phyloP scores from a whole-genome alignment of 2,329 filamentous ascomycete genomes.

The Pseudodiploospora longispora region DNA sequence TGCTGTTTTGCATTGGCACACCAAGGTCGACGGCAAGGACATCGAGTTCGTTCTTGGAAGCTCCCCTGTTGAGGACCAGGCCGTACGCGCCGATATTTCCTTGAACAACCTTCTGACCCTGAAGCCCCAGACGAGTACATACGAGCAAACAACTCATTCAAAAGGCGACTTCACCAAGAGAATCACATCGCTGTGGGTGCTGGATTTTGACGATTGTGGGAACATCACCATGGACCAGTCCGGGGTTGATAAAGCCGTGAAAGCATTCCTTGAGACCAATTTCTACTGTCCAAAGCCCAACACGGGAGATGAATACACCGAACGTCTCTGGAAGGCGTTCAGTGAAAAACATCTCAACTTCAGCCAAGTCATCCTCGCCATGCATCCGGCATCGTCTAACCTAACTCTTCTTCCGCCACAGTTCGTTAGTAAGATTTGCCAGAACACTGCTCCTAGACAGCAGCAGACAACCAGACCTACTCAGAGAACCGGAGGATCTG shows the following conservation, averaged over 20 bases:
- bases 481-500: too few relatives aligned
- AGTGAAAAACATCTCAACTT: background rate
- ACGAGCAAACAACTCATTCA: background rate
- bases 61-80: background rate
- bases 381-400: too few relatives aligned
- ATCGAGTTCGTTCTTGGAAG: background rate
- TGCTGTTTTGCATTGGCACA: too few relatives aligned
- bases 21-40: too few relatives aligned
- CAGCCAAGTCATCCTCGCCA: background rate
- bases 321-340: background rate
- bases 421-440: too few relatives aligned
- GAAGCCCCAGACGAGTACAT: background rate
- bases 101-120: background rate
- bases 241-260: background rate
- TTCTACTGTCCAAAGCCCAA: slow-evolving; percentile 1
- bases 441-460: too few relatives aligned
- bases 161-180: background rate
- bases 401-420: too few relatives aligned
- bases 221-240: background rate
- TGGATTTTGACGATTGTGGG: too few relatives aligned
- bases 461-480: too few relatives aligned
- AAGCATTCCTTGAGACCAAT: slow-evolving; percentile 1
- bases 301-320: background rate
- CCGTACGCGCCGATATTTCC: background rate
- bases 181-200: background rate